Evolutionary conservation across 257 asterid species (phyloP), one percentile per base, ranked within the genome.

Genomic region (Asclepias syriaca): DNA sequence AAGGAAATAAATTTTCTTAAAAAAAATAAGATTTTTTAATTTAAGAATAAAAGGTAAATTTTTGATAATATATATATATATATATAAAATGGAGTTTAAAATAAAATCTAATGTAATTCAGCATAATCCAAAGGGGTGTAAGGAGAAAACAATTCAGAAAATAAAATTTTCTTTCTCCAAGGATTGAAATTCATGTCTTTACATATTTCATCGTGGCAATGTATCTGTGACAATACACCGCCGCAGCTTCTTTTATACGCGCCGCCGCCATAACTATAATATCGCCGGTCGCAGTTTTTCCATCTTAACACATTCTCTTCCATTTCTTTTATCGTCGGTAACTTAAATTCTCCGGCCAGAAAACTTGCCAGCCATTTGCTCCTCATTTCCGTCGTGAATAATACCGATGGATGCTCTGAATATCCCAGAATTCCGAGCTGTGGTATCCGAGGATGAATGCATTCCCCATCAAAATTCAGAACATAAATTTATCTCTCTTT

Each of bases 361-460:
- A 88, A 85, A 82, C 78, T 75, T 16, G 87, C 77, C 8, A 86
- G 5, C 95, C 90, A 86, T 68, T 83, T 88, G 82, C 78, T 76
- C 68, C 87, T 81, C 76, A 88, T 72, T 50, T 86, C 95, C 2
- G 85, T 83, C 1, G 90, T 75, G 65, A 81, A 85, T 66, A 85
- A 24, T 0, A 81, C 80, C 8, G 90, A 74, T 0, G 88, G 90
- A 72, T 88, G 82, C 84, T 85, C 90, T 0, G 87, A 81, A 43
- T 86, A 88, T 3, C 92, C 95, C 8, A 86, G 70, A 66, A 88
- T 83, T 24, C 90, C 92, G 66, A 86, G 67, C 15, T 85, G 86
- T 43, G 95, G 92, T 18, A 86, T 85, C 48, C 81, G 71, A 0
- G 92, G 92, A 75, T 83, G 88, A 43, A 88, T 83, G 84, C 95